These are phyloP conservation scores for Parsonsia alboflavescens DNA, from an alignment of 257 asterid species.

Conservation along the genomic window DNA sequence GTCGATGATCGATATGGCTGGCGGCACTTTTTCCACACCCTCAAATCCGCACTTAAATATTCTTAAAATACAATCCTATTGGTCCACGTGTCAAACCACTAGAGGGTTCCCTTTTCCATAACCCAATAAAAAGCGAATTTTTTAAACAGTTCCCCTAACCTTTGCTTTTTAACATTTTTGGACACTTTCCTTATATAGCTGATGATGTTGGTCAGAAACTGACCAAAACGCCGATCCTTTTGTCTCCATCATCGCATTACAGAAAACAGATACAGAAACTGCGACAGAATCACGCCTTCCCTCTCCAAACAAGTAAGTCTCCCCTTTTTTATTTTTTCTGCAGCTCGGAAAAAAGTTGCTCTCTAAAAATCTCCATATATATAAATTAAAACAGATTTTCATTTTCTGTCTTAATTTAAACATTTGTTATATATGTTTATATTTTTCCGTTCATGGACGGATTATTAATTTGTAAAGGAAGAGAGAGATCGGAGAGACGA, in stretches of 20 bases:
- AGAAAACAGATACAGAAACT: background rate
- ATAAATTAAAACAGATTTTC: too few relatives aligned
- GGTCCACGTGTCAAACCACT: constrained; percentile 15
- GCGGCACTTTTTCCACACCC: constrained; percentile 15
- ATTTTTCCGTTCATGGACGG: background rate
- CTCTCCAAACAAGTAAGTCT: constrained; percentile 15
- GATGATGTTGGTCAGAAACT: constrained; percentile 15
- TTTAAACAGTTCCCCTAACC: background rate
- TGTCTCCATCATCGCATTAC: constrained; percentile 25
- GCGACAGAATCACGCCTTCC: background rate
- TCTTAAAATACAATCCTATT: background rate
- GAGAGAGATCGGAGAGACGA: constrained; percentile 5
- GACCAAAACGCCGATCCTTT: constrained; percentile 26
- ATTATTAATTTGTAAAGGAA: background rate
- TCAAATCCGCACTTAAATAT: background rate
- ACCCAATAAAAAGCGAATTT: background rate
- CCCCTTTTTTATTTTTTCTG: background rate
- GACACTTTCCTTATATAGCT: constrained; percentile 37
- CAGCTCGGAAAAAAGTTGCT: background rate
- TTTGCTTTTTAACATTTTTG: constrained; percentile 14
- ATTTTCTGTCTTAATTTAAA: background rate
- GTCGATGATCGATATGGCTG: constrained; percentile 32
- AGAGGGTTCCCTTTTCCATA: constrained; percentile 5
- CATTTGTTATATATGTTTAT: background rate
- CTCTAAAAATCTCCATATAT: background rate